Conservation (phyloP, 495 filamentous ascomycete species). For the Hypoxylon fragiforme region DNA sequence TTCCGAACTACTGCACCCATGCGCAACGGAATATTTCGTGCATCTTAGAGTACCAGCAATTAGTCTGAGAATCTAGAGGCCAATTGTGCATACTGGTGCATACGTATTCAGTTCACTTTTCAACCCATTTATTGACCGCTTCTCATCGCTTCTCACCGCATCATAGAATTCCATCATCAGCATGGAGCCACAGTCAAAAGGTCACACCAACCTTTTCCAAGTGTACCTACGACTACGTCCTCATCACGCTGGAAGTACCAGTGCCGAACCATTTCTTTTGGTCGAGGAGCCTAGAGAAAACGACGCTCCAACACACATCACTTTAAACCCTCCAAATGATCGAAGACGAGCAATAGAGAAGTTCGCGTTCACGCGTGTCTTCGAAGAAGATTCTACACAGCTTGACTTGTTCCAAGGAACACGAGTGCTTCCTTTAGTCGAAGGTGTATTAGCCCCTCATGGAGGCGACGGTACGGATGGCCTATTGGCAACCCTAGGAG, state of each 20-base stretch:
- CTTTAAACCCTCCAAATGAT: constrained; percentile 80
- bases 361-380: constrained; percentile 92
- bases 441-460: constrained; percentile 70
- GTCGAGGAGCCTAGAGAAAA: constrained; percentile 65
- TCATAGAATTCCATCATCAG: neutral
- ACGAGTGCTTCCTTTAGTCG: constrained; percentile 71
- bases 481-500: constrained; percentile 86
- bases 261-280: constrained; percentile 71
- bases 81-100: constrained; percentile 25
- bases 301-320: constrained; percentile 75
- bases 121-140: constrained; percentile 11
- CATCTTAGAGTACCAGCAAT: constrained; percentile 28
- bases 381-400: constrained; percentile 82
- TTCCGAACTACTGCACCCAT: constrained; percentile 16
- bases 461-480: constrained; percentile 84
- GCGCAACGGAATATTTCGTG: constrained; percentile 29
- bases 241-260: constrained; percentile 50
- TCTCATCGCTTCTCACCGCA: constrained; percentile 3
- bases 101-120: constrained; percentile 14
- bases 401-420: constrained; percentile 86
- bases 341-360: constrained; percentile 86
- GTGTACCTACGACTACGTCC: constrained; percentile 91
- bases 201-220: constrained; percentile 69
- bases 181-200: constrained; percentile 40
- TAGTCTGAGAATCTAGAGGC: neutral